Percentiles rank a stretch among this genome's conserved stretches.
Evolutionary conservation across 176 grass and related monocot species (phyloP).

Genomic region (Puccinellia tenuiflora): DNA sequence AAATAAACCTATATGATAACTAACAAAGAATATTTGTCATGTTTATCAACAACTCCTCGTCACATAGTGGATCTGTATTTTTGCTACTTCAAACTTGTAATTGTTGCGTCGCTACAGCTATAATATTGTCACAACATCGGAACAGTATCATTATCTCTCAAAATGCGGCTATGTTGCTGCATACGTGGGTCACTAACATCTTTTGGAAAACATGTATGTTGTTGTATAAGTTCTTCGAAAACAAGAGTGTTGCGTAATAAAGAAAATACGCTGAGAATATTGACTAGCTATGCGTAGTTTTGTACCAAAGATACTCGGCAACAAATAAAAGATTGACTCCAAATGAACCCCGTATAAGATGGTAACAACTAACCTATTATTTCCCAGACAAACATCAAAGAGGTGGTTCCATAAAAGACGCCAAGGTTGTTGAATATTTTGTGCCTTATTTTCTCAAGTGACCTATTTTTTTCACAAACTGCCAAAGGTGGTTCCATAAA

Average conservation of each 20-base stretch:
- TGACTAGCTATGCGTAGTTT: too few relatives aligned
- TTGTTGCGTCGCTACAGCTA: not conserved
- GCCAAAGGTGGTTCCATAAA: too few relatives aligned
- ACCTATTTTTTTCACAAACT: too few relatives aligned
- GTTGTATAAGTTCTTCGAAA: not conserved
- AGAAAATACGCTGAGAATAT: too few relatives aligned
- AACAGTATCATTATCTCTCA: not conserved
- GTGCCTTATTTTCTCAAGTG: too few relatives aligned
- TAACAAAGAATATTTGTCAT: not conserved
- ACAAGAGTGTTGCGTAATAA: too few relatives aligned
- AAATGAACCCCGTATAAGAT: not conserved
- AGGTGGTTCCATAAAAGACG: too few relatives aligned
- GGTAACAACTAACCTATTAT: not conserved
- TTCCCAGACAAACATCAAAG: not conserved
- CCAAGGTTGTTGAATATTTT: too few relatives aligned
- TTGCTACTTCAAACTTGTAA: not conserved
- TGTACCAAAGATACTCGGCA: too few relatives aligned
- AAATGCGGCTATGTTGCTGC: not conserved
- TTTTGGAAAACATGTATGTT: not conserved
- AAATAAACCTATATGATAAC: not conserved
- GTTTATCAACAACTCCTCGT: not conserved
- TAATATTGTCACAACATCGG: not conserved
- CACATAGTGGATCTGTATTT: not conserved
- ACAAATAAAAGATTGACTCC: not conserved
- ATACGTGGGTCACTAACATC: not conserved